A percentile compares a stretch with the other conserved stretches of the same genome.
Conservation (phyloP, 2,329 filamentous ascomycete genomes). For the Colletotrichum sp. region DNA sequence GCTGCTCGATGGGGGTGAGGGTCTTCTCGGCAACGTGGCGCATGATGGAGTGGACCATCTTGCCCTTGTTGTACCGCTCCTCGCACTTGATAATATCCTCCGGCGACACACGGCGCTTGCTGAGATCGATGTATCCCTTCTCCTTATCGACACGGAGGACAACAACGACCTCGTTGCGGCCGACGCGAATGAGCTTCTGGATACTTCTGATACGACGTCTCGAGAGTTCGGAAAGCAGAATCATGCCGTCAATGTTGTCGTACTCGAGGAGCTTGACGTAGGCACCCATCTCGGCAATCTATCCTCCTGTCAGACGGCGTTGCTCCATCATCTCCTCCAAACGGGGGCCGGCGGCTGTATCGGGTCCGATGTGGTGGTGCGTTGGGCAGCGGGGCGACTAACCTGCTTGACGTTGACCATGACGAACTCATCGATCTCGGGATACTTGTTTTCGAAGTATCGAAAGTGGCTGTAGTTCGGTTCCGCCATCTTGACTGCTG, state of each 20-base stretch:
- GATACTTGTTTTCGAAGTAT: conserved; percentile 97
- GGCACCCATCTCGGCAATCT: conserved; percentile 99
- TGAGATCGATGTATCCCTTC: conserved; percentile 99
- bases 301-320: conserved; percentile 24
- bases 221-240: conserved; percentile 95
- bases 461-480: conserved; percentile 76
- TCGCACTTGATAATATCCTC: conserved; percentile 99
- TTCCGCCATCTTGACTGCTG: conserved; percentile 79
- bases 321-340: background rate
- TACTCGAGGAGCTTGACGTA: conserved; percentile 99
- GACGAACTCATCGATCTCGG: conserved; percentile 98
- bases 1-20: conserved; percentile 86
- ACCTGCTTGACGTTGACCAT: conserved; percentile 99
- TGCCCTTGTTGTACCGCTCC: conserved; percentile 99
- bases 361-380: conserved; percentile 12
- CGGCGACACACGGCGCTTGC: conserved; percentile 95
- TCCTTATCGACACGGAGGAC: conserved; percentile 99
- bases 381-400: conserved; percentile 33
- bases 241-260: conserved; percentile 99
- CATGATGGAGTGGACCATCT: conserved; percentile 99
- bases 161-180: conserved; percentile 97
- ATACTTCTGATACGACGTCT: conserved; percentile 98
- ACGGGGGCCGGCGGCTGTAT: background rate
- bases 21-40: conserved; percentile 98
- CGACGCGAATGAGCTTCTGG: conserved; percentile 97